These are phyloP conservation scores for Mitragyna speciosa DNA, from an alignment of 257 asterid species.

Conservation along the genomic window DNA sequence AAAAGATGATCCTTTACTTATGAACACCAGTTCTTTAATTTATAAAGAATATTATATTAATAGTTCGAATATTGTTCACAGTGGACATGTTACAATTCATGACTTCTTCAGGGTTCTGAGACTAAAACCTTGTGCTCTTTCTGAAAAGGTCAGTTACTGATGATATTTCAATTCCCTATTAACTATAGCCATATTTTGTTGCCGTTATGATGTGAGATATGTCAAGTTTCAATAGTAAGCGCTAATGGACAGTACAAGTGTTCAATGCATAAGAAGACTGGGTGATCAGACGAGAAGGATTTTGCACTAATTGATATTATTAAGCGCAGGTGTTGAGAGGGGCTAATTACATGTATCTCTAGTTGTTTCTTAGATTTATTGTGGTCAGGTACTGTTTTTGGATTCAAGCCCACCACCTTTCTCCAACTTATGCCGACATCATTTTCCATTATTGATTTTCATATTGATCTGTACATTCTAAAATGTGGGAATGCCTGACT, in stretches of 20 bases:
- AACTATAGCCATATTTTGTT: neutral
- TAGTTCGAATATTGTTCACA: constrained; percentile 31
- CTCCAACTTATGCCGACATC: neutral
- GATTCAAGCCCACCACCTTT: neutral
- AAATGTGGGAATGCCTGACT: neutral
- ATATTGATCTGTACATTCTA: neutral
- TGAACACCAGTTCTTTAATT: neutral
- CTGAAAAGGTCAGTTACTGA: constrained; percentile 61
- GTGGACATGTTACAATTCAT: constrained; percentile 72
- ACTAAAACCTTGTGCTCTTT: constrained; percentile 67
- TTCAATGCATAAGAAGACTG: neutral
- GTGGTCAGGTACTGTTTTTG: neutral
- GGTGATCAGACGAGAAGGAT: neutral
- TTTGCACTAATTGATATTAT: neutral
- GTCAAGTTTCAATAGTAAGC: neutral
- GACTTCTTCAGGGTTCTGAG: constrained; percentile 67
- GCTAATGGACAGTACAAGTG: neutral
- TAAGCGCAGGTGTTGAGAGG: neutral
- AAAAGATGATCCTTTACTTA: neutral
- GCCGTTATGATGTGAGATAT: neutral
- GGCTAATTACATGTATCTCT: neutral
- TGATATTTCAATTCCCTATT: neutral
- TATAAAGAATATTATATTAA: neutral
- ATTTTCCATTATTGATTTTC: neutral
- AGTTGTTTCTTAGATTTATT: neutral